These are phyloP conservation scores for Taiwanofungus camphoratus DNA, from an alignment of 1,284 basidiomycete genomes.

Conservation along the genomic window DNA sequence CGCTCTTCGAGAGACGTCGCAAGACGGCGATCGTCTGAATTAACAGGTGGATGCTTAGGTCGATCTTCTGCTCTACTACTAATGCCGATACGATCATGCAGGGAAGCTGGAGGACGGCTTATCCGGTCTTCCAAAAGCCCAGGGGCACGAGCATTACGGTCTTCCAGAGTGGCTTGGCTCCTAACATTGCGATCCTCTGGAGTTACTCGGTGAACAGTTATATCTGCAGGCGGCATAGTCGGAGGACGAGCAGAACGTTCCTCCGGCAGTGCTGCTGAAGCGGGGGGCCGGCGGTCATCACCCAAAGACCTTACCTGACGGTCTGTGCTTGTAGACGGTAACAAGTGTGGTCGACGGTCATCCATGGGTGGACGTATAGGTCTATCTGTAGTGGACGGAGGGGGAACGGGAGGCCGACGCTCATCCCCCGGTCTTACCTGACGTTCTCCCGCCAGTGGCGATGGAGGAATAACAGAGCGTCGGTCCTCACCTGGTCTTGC, in stretches of 20 bases:
- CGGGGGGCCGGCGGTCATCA: constrained; percentile 8
- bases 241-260: constrained; percentile 9
- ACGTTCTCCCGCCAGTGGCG: not conserved
- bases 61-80: constrained; percentile 16
- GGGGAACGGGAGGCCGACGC: constrained; percentile 6
- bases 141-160: constrained; percentile 14
- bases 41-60: constrained; percentile 6
- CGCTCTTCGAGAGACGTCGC: constrained; percentile 22
- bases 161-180: constrained; percentile 14
- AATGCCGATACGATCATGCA: constrained; percentile 24
- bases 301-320: not conserved
- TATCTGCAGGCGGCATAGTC: constrained; percentile 7
- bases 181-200: constrained; percentile 19
- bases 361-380: constrained; percentile 12
- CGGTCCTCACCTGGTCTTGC: constrained; percentile 15
- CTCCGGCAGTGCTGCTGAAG: constrained; percentile 1
- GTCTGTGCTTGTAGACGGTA: constrained; percentile 2
- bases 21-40: constrained; percentile 19
- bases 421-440: constrained; percentile 1
- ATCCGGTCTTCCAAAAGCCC: constrained; percentile 26
- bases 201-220: constrained; percentile 6
- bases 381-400: constrained; percentile 9
- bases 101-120: constrained; percentile 19
- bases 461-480: constrained; percentile 5
- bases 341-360: constrained; percentile 12